phyloP scores from a whole-genome alignment of 1,139 yeast species.

The Pichia sp. region DNA sequence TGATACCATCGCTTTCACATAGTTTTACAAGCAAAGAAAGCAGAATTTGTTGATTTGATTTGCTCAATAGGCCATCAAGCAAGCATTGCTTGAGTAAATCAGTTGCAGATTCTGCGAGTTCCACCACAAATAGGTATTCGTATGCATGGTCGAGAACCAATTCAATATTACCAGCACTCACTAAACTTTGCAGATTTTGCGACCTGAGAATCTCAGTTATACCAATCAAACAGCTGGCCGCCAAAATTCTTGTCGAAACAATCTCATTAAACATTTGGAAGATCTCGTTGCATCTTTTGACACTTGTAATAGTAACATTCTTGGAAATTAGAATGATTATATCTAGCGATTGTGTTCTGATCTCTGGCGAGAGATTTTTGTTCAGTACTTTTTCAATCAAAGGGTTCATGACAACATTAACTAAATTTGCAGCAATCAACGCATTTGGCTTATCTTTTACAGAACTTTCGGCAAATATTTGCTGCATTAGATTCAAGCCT shows the following conservation, averaged over 20 bases:
- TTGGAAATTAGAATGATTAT: constrained; percentile 28
- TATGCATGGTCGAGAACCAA: constrained; percentile 11
- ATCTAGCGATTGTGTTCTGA: constrained; percentile 38
- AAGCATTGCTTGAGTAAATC: constrained; percentile 11
- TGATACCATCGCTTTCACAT: too few species aligned
- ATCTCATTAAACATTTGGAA: constrained; percentile 14
- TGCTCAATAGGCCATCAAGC: constrained; percentile 6
- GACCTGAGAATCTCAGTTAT: constrained; percentile 14
- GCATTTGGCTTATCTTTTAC: constrained; percentile 11
- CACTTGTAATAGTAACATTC: constrained; percentile 13
- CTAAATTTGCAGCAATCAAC: constrained; percentile 2
- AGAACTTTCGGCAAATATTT: constrained; percentile 27
- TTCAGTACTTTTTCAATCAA: constrained; percentile 30
- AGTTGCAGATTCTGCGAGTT: constrained; percentile 15
- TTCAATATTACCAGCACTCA: constrained; percentile 14
- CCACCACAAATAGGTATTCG: constrained; percentile 16
- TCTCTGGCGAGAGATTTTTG: constrained; percentile 40
- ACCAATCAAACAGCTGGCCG: constrained; percentile 10
- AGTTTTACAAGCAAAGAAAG: not conserved
- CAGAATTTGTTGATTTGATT: constrained; percentile 4
- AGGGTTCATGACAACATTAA: constrained; percentile 8
- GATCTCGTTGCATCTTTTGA: constrained; percentile 1
- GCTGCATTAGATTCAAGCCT: constrained; percentile 36
- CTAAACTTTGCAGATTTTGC: not conserved
- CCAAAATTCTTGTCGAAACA: constrained; percentile 7